Base-by-base conservation (phyloP, 2,329 filamentous ascomycete genomes). In the Sordariomycetes sp. region DNA sequence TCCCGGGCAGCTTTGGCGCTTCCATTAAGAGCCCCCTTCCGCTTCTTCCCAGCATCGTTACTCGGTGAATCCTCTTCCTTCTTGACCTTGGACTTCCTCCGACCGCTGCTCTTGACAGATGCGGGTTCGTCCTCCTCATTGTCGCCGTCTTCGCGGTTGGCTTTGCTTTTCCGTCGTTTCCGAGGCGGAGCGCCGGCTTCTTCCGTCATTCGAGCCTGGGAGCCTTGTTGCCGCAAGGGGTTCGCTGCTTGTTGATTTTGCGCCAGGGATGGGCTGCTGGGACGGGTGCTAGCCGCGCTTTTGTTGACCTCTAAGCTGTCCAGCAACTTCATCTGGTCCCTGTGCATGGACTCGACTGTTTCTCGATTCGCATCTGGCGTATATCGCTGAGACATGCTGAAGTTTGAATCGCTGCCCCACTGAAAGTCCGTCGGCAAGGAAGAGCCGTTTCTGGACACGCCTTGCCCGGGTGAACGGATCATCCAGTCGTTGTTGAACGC, bases 321-420 rank as follows among this genome's bases (percentile, higher is more conserved):
- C 30, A 84, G 56, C 24, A 69, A 64, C 10, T 70, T 66, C 12
- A 80, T 54, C 28, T 77, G 64, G 21, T 68, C 63, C 39, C 69
- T 64, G 24, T 72, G 67, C 21, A 78, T 54, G 10, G 69, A 66
- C 38, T 79, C 75, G 21, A 64, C 63, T 3, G 73, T 73, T 24
- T 79, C 75, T 43, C 72, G 68, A 38, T 67, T 58, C 6, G 68
- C 63, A 8, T 64, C 62, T 1, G 77, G 70, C 6, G 72, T 58
- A 45, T 79, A 86, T n/a, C 66, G 68, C 44, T 74, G 71, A 6
- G 65, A 51, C 16, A 58, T 54, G 40, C 61, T 67, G 49, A 86
- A 86, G 37, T 64, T 73, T n/a, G 67, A 53, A 52, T 86, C 81
- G 1, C 81, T 81, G 8, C 81, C 81, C 72, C 76, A 85, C 40